Percentiles rank a stretch among this genome's conserved stretches.
Conservation (phyloP, 495 filamentous ascomycete species). For the Aspergillus carlsbadensis region DNA sequence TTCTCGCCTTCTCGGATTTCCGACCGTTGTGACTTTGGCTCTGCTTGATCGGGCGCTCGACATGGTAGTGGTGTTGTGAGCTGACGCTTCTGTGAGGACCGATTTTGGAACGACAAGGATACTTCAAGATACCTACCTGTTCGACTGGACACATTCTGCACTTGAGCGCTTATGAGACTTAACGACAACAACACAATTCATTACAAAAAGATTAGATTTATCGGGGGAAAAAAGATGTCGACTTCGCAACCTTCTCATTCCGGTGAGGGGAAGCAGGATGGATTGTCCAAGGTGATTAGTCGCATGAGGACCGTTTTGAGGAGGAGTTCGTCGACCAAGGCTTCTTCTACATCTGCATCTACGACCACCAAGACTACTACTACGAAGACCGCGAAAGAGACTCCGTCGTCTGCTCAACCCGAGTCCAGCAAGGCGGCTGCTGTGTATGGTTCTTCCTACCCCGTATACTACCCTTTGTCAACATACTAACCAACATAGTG, state of each 20-base stretch:
- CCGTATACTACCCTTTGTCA: no score
- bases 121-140: not conserved
- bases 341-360: conserved; percentile 22
- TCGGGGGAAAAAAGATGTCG: conserved; percentile 36
- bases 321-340: conserved; percentile 47
- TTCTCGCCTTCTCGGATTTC: not conserved
- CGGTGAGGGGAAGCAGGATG: conserved; percentile 55
- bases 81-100: not conserved
- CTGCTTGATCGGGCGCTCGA: not conserved
- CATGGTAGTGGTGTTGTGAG: not conserved
- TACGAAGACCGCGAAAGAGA: conserved; percentile 17
- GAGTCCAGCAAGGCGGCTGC: conserved; percentile 24
- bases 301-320: conserved; percentile 64
- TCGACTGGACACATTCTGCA: not conserved
- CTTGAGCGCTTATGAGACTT: not conserved
- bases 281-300: conserved; percentile 60
- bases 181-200: not conserved
- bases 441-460: no score
- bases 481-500: conserved; percentile 15
- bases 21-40: not conserved
- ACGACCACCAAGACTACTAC: no score
- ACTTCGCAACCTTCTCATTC: conserved; percentile 18
- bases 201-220: no score
- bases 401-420: conserved; percentile 3
- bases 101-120: not conserved